Base-by-base conservation (phyloP, 2,329 filamentous ascomycete species). In the Nemania sp. region DNA sequence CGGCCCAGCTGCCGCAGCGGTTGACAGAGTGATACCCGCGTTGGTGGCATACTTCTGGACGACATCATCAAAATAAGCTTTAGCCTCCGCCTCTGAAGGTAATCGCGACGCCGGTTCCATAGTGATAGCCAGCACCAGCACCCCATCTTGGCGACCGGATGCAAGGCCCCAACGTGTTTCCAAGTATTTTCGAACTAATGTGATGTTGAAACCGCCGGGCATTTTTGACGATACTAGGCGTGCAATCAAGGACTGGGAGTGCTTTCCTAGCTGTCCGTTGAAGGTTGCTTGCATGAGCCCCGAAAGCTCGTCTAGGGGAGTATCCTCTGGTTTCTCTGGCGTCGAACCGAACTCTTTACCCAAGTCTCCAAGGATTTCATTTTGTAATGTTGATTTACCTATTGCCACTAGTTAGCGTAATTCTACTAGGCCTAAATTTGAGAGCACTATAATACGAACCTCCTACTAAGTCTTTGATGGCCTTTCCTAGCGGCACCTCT, bases 151-250 rank as follows among this genome's bases (percentile, higher is more conserved):
- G 77, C 96, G 88, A 29, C 96, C 96, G 26, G 91, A 79, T 3
- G 87, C 93, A 66, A 99, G 85, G 64, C 96, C 96, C 94, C 95
- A 99, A 80, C 93, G 89, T 18, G 92, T 93, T 83, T 98, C 95
- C 52, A 99, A 84, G 78, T 99, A 97, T 83, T 99, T 99, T 77
- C 96, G 89, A 54, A 97, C 93, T 13, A 93, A 88, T 77, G 95
- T 98, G 80, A 98, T 98, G 81, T 98, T 99, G 89, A 99, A 99
- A 70, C 96, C 96, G 84, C 95, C 96, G 55, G 96, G 96, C 96
- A 99, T 99, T 84, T 99, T 99, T 32, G 96, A 98, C 1, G 96
- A 98, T 51, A 99, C 96, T 79, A 99, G 86, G 74, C 96, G 92
- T 57, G 96, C 96, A 80, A 99, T 92, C 65, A 99, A 88, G 2